phyloP scores from a whole-genome alignment of 805 yeast species.

The Lachancea mirantina region DNA sequence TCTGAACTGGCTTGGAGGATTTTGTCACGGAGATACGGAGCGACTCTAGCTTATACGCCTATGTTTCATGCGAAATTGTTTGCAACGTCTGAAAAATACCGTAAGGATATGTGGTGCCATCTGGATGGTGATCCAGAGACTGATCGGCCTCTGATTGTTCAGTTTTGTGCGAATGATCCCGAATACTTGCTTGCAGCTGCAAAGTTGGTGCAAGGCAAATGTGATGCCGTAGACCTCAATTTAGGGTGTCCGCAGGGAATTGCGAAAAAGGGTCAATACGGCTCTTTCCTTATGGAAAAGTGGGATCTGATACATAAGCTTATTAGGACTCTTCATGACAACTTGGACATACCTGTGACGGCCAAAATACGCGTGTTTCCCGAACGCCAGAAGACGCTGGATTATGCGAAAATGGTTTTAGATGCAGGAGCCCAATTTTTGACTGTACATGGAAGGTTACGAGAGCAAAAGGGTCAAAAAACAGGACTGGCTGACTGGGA shows the following conservation, averaged over 20 bases:
- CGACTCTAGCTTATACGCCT: constrained; percentile 90
- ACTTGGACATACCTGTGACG: constrained; percentile 81
- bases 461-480: constrained; percentile 96
- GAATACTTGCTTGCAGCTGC: constrained; percentile 80
- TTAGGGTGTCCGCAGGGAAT: constrained; percentile 98
- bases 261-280: constrained; percentile 90
- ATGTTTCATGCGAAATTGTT: constrained; percentile 92
- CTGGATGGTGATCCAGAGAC: constrained; percentile 60
- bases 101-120: constrained; percentile 64
- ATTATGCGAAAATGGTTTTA: constrained; percentile 82
- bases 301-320: constrained; percentile 76
- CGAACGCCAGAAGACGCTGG: constrained; percentile 72
- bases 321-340: constrained; percentile 64
- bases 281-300: constrained; percentile 94
- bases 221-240: constrained; percentile 95
- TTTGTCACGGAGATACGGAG: constrained; percentile 81
- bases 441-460: constrained; percentile 90
- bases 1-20: constrained; percentile 94
- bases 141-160: constrained; percentile 88
- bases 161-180: constrained; percentile 95
- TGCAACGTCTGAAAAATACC: constrained; percentile 75
- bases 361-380: constrained; percentile 91
- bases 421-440: constrained; percentile 93
- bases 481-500: constrained; percentile 97
- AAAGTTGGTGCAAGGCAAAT: constrained; percentile 62